Conservation (phyloP, 768 basidiomycete species). For the Pluteus cervinus region DNA sequence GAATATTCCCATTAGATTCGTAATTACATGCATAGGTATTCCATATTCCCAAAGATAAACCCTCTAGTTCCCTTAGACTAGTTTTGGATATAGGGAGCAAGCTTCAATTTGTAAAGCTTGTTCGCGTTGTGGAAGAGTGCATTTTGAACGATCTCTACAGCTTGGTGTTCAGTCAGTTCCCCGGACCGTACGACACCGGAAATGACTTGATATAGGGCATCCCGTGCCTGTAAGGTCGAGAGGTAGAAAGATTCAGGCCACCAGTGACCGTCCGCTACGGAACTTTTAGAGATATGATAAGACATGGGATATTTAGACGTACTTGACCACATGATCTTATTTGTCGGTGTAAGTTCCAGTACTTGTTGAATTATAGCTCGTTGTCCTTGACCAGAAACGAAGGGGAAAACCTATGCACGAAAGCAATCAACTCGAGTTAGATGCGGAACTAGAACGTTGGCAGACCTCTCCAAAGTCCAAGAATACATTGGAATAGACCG, state of each 20-base stretch:
- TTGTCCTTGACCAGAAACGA: conserved; percentile 60
- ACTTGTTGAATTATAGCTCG: conserved; percentile 51
- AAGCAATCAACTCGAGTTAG: background rate
- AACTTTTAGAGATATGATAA: background rate
- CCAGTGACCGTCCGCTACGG: conserved; percentile 57
- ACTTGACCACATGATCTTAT: conserved; percentile 83
- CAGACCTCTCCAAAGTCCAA: conserved; percentile 71
- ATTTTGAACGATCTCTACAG: conserved; percentile 44
- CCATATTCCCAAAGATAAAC: too few species aligned
- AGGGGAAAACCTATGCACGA: conserved; percentile 51
- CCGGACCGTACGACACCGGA: conserved; percentile 36
- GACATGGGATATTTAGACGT: conserved; percentile 15
- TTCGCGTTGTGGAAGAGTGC: conserved; percentile 67
- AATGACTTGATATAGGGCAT: conserved; percentile 56
- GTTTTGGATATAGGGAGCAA: too few species aligned
- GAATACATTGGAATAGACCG: conserved; percentile 69
- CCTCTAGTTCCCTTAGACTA: too few species aligned
- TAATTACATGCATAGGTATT: too few species aligned
- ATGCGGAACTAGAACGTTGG: background rate
- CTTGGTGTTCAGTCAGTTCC: conserved; percentile 51
- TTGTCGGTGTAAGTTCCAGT: conserved; percentile 68
- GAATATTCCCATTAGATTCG: too few species aligned
- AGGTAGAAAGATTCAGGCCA: conserved; percentile 79
- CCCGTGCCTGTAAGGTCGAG: conserved; percentile 56
- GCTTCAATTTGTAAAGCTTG: conserved; percentile 50